Evolutionary conservation across 2,329 filamentous ascomycete genomes (phyloP).

Genomic region (Fusarium virguliforme): DNA sequence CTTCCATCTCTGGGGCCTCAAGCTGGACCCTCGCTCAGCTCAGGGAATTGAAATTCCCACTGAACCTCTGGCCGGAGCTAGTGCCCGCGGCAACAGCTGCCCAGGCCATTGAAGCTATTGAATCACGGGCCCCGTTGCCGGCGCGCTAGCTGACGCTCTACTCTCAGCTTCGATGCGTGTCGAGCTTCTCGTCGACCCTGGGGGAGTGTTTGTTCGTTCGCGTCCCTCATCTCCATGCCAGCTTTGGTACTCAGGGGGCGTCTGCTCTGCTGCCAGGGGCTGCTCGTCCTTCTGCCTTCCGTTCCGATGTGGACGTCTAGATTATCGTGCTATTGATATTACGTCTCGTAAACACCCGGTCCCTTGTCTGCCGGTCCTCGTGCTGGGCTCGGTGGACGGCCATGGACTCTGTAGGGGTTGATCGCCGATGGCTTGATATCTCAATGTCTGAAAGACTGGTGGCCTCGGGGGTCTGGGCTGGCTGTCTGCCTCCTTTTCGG

Average conservation of each 20-base stretch:
- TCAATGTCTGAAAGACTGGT: not conserved
- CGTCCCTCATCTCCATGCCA: slow-evolving; percentile 11
- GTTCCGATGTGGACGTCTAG: not conserved
- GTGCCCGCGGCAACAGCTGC: slow-evolving; percentile 1
- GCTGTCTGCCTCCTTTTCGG: not conserved
- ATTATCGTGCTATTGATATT: slow-evolving; percentile 7
- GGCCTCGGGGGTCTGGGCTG: not conserved
- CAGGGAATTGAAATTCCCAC: not conserved
- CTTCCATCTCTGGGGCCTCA: not conserved
- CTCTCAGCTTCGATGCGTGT: slow-evolving; percentile 6
- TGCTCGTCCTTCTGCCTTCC: not conserved
- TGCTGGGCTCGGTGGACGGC: not conserved
- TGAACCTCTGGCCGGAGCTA: not conserved
- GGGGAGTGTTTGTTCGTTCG: not conserved
- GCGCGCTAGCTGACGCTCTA: slow-evolving; percentile 3
- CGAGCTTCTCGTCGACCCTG: not conserved
- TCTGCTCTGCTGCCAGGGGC: slow-evolving; percentile 1
- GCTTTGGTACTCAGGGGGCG: slow-evolving; percentile 3
- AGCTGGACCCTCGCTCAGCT: not conserved
- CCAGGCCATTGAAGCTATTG: not conserved
- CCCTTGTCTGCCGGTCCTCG: not conserved
- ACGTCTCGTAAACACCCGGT: not conserved
- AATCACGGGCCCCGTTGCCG: slow-evolving; percentile 8
- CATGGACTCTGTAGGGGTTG: not conserved
- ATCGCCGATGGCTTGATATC: slow-evolving; percentile 5